These are phyloP conservation scores for Mucor indicus DNA, from an alignment of 371 early-diverging fungal species.

Conservation along the genomic window DNA sequence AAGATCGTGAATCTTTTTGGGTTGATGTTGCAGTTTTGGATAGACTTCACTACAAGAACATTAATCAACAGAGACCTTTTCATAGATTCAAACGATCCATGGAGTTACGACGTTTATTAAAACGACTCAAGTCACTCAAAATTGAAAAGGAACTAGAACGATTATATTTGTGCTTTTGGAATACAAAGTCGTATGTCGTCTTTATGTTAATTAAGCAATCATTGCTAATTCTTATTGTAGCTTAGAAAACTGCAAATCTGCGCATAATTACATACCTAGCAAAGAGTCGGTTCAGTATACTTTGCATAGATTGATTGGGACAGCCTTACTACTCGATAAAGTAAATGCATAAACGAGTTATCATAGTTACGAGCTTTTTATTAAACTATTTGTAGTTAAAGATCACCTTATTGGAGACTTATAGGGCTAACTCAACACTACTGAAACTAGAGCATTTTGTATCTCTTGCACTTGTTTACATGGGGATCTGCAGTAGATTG, in stretches of 20 bases:
- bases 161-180: conserved; percentile 35
- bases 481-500: conserved; percentile 35
- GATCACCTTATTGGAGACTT: conserved; percentile 24
- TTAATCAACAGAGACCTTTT: conserved; percentile 39
- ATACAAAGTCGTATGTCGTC: conserved; percentile 30
- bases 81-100: conserved; percentile 31
- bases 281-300: conserved; percentile 38
- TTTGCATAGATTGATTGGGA: conserved; percentile 35
- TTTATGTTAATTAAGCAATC: background rate
- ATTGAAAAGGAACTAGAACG: conserved; percentile 26
- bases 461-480: conserved; percentile 30
- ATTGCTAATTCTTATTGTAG: conserved; percentile 3
- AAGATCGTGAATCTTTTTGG: conserved; percentile 31
- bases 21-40: conserved; percentile 33
- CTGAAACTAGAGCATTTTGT: conserved; percentile 37
- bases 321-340: conserved; percentile 34
- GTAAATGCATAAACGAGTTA: conserved; percentile 2
- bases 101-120: conserved; percentile 26
- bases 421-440: conserved; percentile 32
- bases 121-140: conserved; percentile 27
- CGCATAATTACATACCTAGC: conserved; percentile 32
- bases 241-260: conserved; percentile 21
- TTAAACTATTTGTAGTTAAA: conserved; percentile 16
- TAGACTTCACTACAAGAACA: conserved; percentile 30
- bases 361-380: background rate